These are phyloP conservation scores for Rhodomyrtus psidioides DNA, from an alignment of 441 rosid genomes.

Conservation along the genomic window DNA sequence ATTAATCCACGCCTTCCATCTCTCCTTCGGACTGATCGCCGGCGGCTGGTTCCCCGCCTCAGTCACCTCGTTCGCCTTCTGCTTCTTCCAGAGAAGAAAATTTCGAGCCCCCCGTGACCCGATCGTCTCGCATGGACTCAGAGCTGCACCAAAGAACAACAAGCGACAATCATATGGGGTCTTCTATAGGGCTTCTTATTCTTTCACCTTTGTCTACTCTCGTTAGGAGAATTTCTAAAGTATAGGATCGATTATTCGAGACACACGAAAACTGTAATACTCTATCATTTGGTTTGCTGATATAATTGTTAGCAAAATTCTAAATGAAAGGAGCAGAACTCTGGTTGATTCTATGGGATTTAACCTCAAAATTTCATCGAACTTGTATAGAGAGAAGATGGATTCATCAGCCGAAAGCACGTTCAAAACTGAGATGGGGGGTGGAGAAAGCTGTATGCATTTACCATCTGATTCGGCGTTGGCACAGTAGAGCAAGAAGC, in stretches of 20 bases:
- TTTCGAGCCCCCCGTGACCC: constrained; percentile 74
- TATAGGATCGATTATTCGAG: neutral
- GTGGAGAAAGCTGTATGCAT: neutral
- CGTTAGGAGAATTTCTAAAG: no score
- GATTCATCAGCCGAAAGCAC: neutral
- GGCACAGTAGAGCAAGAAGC: constrained; percentile 69
- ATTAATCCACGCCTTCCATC: constrained; percentile 88
- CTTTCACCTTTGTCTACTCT: neutral
- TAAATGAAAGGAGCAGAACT: no score
- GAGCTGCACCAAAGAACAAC: constrained; percentile 30
- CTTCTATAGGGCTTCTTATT: neutral
- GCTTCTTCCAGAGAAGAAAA: constrained; percentile 85
- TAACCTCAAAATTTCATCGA: neutral
- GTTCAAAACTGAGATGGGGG: neutral
- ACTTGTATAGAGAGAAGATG: neutral
- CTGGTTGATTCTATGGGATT: neutral
- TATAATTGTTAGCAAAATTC: no score
- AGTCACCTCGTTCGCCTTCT: constrained; percentile 24
- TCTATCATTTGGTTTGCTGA: no score
- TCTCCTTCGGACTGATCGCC: constrained; percentile 41
- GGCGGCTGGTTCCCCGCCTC: constrained; percentile 15
- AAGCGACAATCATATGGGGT: neutral
- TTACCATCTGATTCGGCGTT: constrained; percentile 54
- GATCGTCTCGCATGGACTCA: constrained; percentile 64
- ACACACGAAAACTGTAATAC: no score